Base-by-base conservation (phyloP, 2,329 filamentous ascomycete genomes). In the Tolypocladium tundrense region DNA sequence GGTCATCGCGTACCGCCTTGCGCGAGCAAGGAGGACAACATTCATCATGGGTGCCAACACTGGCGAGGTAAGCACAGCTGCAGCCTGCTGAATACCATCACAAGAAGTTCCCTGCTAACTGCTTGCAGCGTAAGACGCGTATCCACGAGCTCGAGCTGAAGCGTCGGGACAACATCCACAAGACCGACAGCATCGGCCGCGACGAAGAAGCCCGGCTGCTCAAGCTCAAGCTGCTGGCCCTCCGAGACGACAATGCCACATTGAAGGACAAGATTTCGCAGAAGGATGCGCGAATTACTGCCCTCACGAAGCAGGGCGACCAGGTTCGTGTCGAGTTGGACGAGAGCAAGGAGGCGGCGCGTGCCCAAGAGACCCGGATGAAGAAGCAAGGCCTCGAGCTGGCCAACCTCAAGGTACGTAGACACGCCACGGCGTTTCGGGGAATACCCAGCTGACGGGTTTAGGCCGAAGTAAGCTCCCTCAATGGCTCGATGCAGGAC, bases 131-230 rank as follows among this genome's bases (percentile, higher is more conserved):
- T 59, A 68, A 71, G 58, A 71, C 76, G 59, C 70, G 70, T 35
- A 73, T 82, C 41, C 79, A 81, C 62, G 71, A 78, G 31, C 79
- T 91, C 56, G 90, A 95, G 69, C 74, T 88, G 60, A 83, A 83
- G 65, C 90, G 92, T 69, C 84, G 88, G 63, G 79, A 81, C 60
- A 82, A 80, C 62, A 73, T 82, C 57, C 84, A 87, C 64, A 78
- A 85, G 57, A 81, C 88, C 41, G 82, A 89, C 56, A 76, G 87
- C 13, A 78, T 95, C 57, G 75, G 84, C 63, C 88, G 89, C 66
- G 85, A 91, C 62, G 92, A 97, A 70, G 84, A 87, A 60, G 78
- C 83, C 43, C 85, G 92, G 53, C 81, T 86, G 62, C 73, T 91
- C 56, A 84, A 84, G 63, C 79, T 93, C 60, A 83, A 86, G 61